These are phyloP conservation scores for Guadua angustifolia DNA, from an alignment of 176 grass and related monocot species.

Conservation along the genomic window DNA sequence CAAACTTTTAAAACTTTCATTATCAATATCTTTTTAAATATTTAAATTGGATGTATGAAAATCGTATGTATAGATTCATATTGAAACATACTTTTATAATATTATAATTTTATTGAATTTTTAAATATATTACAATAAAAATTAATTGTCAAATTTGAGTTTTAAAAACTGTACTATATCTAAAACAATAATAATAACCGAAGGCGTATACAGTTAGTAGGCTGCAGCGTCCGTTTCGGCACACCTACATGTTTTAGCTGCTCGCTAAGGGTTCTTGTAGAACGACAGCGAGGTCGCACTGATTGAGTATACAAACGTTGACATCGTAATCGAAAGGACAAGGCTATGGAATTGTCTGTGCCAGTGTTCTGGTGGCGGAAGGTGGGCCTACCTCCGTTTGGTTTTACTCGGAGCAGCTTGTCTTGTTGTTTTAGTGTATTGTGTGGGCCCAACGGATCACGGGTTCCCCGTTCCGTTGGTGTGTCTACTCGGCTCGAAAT, in stretches of 20 bases:
- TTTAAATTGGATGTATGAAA: no score
- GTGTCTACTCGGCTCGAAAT: constrained; percentile 1
- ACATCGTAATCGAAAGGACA: constrained; percentile 39
- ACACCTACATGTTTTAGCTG: constrained; percentile 17
- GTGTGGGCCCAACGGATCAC: constrained; percentile 54
- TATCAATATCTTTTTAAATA: no score
- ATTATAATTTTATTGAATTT: no score
- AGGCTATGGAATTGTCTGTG: constrained; percentile 26
- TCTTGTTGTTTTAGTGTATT: constrained; percentile 32
- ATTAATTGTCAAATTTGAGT: no score
- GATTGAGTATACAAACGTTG: constrained; percentile 39
- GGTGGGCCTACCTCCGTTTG: constrained; percentile 44
- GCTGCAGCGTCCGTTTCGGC: background rate
- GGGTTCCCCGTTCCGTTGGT: constrained; percentile 22
- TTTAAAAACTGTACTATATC: no score
- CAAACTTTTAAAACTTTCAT: no score
- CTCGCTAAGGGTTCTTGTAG: constrained; percentile 40
- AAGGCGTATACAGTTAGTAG: no score
- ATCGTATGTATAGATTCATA: no score
- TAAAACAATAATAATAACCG: no score
- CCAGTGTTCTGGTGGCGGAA: constrained; percentile 24
- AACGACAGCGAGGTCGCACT: constrained; percentile 31
- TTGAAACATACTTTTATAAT: no score
- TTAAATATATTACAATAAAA: no score
- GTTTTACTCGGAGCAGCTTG: constrained; percentile 29